Conservation (phyloP, 768 basidiomycete species). For the Holtermanniella nyarrowii region DNA sequence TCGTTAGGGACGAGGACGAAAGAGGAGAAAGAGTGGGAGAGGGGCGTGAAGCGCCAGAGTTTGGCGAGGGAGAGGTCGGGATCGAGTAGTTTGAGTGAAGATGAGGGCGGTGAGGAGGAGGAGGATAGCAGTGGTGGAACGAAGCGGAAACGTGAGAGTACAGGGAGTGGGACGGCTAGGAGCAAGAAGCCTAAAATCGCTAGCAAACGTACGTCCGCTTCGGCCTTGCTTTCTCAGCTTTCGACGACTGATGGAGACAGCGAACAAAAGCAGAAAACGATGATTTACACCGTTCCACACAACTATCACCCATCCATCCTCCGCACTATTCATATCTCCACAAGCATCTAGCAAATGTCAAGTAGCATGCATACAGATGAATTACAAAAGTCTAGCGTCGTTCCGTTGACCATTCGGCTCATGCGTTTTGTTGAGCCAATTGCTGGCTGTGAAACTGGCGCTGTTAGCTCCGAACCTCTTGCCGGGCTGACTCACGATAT, state of each 20-base stretch:
- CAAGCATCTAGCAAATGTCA: too few species aligned
- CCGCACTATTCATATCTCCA: too few species aligned
- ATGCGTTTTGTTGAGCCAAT: constrained; percentile 10
- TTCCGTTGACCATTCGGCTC: too few species aligned
- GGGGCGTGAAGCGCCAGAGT: not conserved
- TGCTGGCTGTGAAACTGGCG: constrained; percentile 35
- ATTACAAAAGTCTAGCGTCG: too few species aligned
- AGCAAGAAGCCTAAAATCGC: not conserved
- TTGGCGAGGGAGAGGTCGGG: not conserved
- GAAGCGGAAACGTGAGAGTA: not conserved
- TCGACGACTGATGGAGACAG: too few species aligned
- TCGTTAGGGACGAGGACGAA: not conserved
- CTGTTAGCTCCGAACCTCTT: not conserved
- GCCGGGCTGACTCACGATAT: constrained; percentile 29
- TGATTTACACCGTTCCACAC: too few species aligned
- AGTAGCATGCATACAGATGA: too few species aligned
- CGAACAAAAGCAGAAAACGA: too few species aligned
- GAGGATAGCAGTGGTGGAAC: not conserved
- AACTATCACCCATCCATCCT: too few species aligned
- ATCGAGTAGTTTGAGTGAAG: too few species aligned
- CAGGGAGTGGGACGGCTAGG: not conserved
- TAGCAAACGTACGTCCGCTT: too few species aligned
- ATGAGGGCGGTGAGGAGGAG: not conserved
- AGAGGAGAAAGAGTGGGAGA: not conserved
- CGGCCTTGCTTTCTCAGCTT: too few species aligned